Evolutionary conservation across 371 early-diverging fungal species (phyloP).

Genomic region (Mortierella sp.): DNA sequence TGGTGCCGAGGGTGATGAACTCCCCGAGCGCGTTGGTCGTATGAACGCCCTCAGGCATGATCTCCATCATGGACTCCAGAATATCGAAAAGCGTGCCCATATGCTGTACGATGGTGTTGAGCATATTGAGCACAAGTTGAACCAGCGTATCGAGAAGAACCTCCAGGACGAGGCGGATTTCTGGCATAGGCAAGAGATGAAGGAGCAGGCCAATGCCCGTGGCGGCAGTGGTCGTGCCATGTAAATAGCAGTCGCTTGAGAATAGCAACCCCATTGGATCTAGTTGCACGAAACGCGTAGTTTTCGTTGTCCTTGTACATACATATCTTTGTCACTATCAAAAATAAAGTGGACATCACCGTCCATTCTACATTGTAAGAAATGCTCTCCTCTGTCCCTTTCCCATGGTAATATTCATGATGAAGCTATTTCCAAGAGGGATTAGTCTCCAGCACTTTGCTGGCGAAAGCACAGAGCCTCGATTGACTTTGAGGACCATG

Average conservation of each 20-base stretch:
- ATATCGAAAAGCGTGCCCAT: constrained; percentile 43
- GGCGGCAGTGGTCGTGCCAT: constrained; percentile 38
- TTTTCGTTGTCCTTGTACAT: constrained; percentile 11
- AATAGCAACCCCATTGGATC: background rate
- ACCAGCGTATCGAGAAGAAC: constrained; percentile 37
- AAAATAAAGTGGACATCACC: background rate
- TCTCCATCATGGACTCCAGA: constrained; percentile 31
- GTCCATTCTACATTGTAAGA: background rate
- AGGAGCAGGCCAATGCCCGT: constrained; percentile 49
- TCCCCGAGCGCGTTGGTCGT: constrained; percentile 25
- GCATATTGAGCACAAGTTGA: constrained; percentile 42
- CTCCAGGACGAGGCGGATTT: constrained; percentile 51
- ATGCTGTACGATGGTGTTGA: constrained; percentile 54
- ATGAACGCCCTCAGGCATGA: constrained; percentile 17
- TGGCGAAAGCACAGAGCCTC: background rate
- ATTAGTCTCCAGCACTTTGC: too few relatives aligned
- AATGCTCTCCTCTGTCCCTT: background rate
- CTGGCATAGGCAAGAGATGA: constrained; percentile 51
- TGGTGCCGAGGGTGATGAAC: background rate
- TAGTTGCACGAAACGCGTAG: background rate
- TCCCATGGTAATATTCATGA: too few relatives aligned
- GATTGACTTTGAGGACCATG: background rate
- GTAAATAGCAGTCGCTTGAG: constrained; percentile 12
- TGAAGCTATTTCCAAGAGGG: too few relatives aligned
- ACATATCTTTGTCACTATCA: background rate